Evolutionary conservation across 768 basidiomycete genomes (phyloP), one percentile per base, ranked within the genome.

Genomic region (Hericium alpestre): DNA sequence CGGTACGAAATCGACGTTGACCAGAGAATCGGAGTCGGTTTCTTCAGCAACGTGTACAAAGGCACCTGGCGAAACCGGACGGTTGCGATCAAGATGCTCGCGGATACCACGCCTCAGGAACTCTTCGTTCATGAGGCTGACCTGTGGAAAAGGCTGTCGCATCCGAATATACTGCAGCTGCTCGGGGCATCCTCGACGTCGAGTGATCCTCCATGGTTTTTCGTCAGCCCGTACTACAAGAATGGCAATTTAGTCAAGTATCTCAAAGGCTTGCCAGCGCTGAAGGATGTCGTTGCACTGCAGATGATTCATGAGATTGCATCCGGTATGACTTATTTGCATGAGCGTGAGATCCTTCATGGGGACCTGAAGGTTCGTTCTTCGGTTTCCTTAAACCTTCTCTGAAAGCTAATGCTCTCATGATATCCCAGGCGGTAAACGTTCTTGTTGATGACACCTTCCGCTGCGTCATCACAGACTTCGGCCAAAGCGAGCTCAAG

Each of bases 401-500:
- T 20, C 32, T 47, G 25, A 27, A 3, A 27, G 8, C 13, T 12
- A 16, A 4, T 9, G 18, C n/a, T 13, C 39, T 1, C 7, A 18
- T 46, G 16, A 6, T 16, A 18, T n/a, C 20, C 10, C 23, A 81
- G 86, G 86, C 80, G 2, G 76, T 84, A 1, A 93, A 93, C 65
- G 79, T 92, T 13, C 78, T 93, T 2, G 81, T 93, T 13, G 80
- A 86, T 61, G 81, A 88, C 58, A 69, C 74, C 1, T 74, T 78
- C 1, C 78, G 72, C 48, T 91, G 88, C 58, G 76, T 91, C 43
- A 81, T 93, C 47, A 81, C 87, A 23, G 89, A 91, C 65, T 93
- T 93, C 66, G 89, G 87, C 0, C 86, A 91, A 67, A 85, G 81
- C 62, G 84, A 87, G 67, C 82, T 92, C 74, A 87, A 83, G 70